Evolutionary conservation across 176 grass and related monocot species (phyloP).

Genomic region (Ensete glaucum): DNA sequence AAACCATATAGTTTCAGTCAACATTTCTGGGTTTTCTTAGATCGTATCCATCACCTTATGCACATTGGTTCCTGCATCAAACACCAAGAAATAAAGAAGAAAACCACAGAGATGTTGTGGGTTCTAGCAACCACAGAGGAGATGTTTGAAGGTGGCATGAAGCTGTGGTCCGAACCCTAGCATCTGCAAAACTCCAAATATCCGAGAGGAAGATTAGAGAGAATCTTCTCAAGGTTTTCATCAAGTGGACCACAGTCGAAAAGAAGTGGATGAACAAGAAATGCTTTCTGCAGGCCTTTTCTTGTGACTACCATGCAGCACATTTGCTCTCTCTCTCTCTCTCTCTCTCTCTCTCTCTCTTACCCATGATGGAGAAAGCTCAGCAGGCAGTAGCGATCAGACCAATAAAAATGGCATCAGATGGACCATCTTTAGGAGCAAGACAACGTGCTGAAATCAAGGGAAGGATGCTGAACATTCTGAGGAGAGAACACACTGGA

Average conservation of each 20-base stretch:
- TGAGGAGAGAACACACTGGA: not conserved
- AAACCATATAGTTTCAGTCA: too few relatives aligned
- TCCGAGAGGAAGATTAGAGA: not conserved
- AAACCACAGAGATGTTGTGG: too few relatives aligned
- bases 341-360: too few relatives aligned
- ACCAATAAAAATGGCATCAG: too few relatives aligned
- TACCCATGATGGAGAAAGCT: not conserved
- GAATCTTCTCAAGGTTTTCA: not conserved
- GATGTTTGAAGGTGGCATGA: not conserved
- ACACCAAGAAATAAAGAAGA: too few relatives aligned
- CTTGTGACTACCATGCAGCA: not conserved
- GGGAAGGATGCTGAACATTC: too few relatives aligned
- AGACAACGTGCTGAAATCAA: too few relatives aligned
- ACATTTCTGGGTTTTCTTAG: too few relatives aligned
- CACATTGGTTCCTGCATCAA: too few relatives aligned
- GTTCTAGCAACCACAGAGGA: too few relatives aligned
- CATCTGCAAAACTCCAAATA: not conserved
- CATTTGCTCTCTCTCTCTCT: not conserved
- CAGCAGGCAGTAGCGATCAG: not conserved
- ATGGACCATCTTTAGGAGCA: too few relatives aligned
- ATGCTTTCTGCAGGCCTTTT: not conserved
- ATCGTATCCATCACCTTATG: too few relatives aligned
- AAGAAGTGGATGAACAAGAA: not conserved
- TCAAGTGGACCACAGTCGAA: not conserved
- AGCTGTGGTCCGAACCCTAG: not conserved